Evolutionary conservation across 2,329 filamentous ascomycete genomes (phyloP).

Genomic region (Didymella keratinophila): DNA sequence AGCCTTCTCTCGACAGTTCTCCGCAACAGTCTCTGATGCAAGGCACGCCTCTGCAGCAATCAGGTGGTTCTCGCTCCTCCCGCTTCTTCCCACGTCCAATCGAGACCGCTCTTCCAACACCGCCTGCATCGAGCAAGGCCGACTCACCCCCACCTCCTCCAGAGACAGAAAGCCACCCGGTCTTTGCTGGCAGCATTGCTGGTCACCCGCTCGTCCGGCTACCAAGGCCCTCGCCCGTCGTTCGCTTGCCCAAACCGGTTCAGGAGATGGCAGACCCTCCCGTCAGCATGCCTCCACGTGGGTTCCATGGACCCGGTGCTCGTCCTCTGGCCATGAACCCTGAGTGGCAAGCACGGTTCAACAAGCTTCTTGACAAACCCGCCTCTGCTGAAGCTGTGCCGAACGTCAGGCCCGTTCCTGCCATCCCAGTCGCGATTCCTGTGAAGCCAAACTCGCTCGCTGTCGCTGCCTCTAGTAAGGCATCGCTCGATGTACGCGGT

Average conservation of each 20-base stretch:
- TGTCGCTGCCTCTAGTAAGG: constrained; percentile 72
- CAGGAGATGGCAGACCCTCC: constrained; percentile 46
- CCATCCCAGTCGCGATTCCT: constrained; percentile 45
- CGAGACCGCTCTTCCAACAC: constrained; percentile 33
- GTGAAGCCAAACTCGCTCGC: constrained; percentile 59
- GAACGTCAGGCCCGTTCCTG: constrained; percentile 18
- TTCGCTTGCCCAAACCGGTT: constrained; percentile 75
- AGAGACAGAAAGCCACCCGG: constrained; percentile 76
- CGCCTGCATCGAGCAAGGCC: constrained; percentile 32
- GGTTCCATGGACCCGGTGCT: constrained; percentile 42
- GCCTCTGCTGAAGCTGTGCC: constrained; percentile 40
- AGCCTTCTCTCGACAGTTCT: constrained; percentile 33
- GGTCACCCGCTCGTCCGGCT: constrained; percentile 73
- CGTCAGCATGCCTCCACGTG: constrained; percentile 51
- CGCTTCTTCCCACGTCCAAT: constrained; percentile 49
- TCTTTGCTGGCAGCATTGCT: constrained; percentile 70
- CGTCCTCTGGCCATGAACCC: constrained; percentile 52
- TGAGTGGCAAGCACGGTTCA: constrained; percentile 85
- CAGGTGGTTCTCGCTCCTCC: constrained; percentile 42
- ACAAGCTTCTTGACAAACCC: constrained; percentile 75
- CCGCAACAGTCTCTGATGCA: constrained; percentile 34
- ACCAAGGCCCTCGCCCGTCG: constrained; percentile 74
- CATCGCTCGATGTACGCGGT: constrained; percentile 61
- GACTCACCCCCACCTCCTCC: constrained; percentile 64
- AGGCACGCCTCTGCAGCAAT: constrained; percentile 36